Percentiles rank a stretch among this genome's conserved stretches.
Conservation (phyloP, 495 filamentous ascomycete species). For the Zalerion maritima region DNA sequence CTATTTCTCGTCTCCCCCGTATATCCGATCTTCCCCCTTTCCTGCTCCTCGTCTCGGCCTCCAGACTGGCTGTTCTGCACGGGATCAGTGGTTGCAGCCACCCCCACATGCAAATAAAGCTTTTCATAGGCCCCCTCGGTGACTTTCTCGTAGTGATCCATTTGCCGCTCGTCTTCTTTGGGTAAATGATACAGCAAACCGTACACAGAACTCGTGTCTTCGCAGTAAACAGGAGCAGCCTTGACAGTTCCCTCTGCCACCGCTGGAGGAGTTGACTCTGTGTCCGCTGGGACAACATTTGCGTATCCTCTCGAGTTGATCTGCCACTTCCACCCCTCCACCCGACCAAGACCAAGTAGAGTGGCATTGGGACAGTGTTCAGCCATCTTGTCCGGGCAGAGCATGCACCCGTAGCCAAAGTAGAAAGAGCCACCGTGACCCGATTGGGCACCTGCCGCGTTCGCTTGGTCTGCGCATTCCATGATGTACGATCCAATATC, state of each 20-base stretch:
- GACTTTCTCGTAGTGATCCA: slow-evolving; percentile 24
- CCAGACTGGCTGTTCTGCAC: background rate
- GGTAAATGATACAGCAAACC: slow-evolving; percentile 24
- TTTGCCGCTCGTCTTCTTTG: slow-evolving; percentile 13
- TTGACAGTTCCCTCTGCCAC: background rate
- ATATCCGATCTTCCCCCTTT: background rate
- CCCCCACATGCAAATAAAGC: slow-evolving; percentile 11
- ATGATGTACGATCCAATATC: too few species aligned
- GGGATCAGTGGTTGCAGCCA: slow-evolving; percentile 5
- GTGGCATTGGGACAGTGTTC: slow-evolving; percentile 22
- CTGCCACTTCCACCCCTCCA: slow-evolving; percentile 25
- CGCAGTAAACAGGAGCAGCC: slow-evolving; percentile 6
- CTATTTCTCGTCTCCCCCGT: background rate
- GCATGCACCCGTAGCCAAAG: slow-evolving; percentile 29
- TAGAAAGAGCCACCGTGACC: too few species aligned
- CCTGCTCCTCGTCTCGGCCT: background rate
- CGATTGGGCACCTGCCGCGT: too few species aligned
- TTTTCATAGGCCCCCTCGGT: slow-evolving; percentile 23
- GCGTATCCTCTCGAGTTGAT: slow-evolving; percentile 30
- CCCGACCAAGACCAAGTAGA: slow-evolving; percentile 19
- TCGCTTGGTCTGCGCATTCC: too few species aligned
- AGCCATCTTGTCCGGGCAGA: slow-evolving; percentile 25
- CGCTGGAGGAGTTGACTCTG: background rate
- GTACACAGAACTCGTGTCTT: slow-evolving; percentile 16
- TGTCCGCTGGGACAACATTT: slow-evolving; percentile 16